These are phyloP conservation scores for Pleurotus salmoneostramineus DNA, from an alignment of 768 basidiomycete genomes.

Conservation along the genomic window DNA sequence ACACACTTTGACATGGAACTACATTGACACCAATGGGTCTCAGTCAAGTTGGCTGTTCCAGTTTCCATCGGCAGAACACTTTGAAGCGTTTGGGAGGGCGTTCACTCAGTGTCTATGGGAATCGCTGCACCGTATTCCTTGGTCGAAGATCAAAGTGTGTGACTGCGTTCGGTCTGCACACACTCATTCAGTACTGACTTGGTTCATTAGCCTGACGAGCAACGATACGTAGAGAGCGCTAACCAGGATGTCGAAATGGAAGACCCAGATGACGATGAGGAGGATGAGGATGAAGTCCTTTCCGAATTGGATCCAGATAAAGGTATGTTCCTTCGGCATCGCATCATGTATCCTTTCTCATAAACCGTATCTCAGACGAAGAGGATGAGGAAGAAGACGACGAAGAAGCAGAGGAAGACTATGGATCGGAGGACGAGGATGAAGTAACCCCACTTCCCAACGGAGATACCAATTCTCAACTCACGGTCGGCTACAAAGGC, in stretches of 20 bases:
- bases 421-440: conserved; percentile 36
- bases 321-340: conserved; percentile 34
- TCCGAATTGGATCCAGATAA: conserved; percentile 63
- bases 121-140: conserved; percentile 63
- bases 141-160: conserved; percentile 75
- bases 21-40: conserved; percentile 46
- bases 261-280: conserved; percentile 69
- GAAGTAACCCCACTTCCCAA: conserved; percentile 33
- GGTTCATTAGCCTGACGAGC: conserved; percentile 67
- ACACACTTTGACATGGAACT: conserved; percentile 86
- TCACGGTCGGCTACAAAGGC: conserved; percentile 93
- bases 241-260: conserved; percentile 89
- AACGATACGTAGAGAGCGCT: conserved; percentile 74
- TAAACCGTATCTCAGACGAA: conserved; percentile 24
- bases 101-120: conserved; percentile 83
- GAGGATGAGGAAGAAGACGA: conserved; percentile 32
- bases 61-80: conserved; percentile 55
- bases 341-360: neutral
- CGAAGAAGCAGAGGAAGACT: conserved; percentile 28
- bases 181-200: too few relatives aligned
- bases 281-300: conserved; percentile 74
- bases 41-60: conserved; percentile 82
- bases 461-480: conserved; percentile 79
- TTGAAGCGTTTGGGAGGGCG: conserved; percentile 50
- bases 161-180: too few relatives aligned